Percentiles rank a stretch among this genome's conserved stretches.
These are phyloP conservation scores for Echites panduratus DNA, from an alignment of 257 asterid genomes.

Conservation along the genomic window DNA sequence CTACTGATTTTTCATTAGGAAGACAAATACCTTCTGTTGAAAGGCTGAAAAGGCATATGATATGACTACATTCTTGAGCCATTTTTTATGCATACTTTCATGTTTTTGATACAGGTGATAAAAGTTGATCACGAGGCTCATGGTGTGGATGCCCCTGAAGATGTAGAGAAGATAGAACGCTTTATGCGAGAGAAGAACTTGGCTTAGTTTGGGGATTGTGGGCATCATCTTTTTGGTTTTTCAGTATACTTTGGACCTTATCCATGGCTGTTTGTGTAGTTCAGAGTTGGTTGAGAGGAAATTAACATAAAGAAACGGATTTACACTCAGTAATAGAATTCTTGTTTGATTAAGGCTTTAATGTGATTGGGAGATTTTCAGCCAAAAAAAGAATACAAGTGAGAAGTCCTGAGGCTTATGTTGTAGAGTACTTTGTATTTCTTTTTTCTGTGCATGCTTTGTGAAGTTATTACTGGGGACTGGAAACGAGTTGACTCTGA, in stretches of 20 bases:
- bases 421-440: too few relatives aligned
- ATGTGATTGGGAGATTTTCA: too few relatives aligned
- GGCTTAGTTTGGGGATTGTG: slow-evolving; percentile 21
- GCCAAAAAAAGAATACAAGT: too few relatives aligned
- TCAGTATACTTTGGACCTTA: too few relatives aligned
- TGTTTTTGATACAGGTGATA: slow-evolving; percentile 40
- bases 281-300: neutral
- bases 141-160: slow-evolving; percentile 71
- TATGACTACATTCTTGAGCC: too few relatives aligned
- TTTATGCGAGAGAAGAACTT: slow-evolving; percentile 52
- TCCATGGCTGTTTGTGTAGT: neutral
- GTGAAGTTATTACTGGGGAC: too few relatives aligned
- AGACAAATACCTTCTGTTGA: neutral
- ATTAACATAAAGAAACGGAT: neutral
- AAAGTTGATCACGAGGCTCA: slow-evolving; percentile 70
- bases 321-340: too few relatives aligned
- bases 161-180: slow-evolving; percentile 51
- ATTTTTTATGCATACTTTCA: neutral
- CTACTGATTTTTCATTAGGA: neutral
- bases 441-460: too few relatives aligned
- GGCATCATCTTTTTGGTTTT: neutral
- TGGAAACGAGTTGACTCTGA: too few relatives aligned
- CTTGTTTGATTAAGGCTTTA: too few relatives aligned
- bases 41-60: too few relatives aligned
- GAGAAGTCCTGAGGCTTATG: too few relatives aligned